A percentile compares a stretch with the other conserved stretches of the same genome.
These are phyloP conservation scores for Pyricularia grisea DNA, from an alignment of 2,329 filamentous ascomycete genomes.

Conservation along the genomic window DNA sequence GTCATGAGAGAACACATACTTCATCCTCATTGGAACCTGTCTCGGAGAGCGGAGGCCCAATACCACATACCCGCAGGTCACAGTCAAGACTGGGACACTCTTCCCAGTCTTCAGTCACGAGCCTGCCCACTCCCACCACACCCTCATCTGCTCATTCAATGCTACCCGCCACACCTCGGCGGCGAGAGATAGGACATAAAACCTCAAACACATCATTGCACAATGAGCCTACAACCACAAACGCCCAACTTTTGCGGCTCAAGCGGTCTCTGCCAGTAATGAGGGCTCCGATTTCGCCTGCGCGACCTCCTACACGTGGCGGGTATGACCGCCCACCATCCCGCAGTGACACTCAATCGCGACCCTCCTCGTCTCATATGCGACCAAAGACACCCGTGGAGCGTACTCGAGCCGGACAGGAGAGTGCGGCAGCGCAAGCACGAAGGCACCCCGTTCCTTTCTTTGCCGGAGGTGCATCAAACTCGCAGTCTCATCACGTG, in stretches of 20 bases:
- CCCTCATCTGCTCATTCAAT: constrained; percentile 43
- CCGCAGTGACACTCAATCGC: constrained; percentile 36
- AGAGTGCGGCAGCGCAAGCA: constrained; percentile 40
- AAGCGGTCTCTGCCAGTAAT: constrained; percentile 58
- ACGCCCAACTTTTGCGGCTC: constrained; percentile 52
- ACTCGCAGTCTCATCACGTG: constrained; percentile 63
- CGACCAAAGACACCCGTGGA: constrained; percentile 68
- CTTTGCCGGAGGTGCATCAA: constrained; percentile 64
- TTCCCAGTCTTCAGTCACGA: constrained; percentile 57
- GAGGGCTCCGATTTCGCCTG: constrained; percentile 39
- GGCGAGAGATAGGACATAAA: constrained; percentile 49
- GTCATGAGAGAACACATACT: constrained; percentile 57
- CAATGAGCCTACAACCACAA: constrained; percentile 55
- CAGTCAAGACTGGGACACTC: constrained; percentile 62
- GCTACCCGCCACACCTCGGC: constrained; percentile 49
- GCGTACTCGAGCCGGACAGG: constrained; percentile 38
- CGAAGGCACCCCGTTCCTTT: constrained; percentile 64
- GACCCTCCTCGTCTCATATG: constrained; percentile 37
- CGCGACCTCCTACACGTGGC: constrained; percentile 35
- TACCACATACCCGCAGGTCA: constrained; percentile 49
- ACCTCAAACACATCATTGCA: constrained; percentile 44
- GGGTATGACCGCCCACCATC: constrained; percentile 48
- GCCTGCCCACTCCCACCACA: constrained; percentile 51
- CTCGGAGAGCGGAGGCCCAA: constrained; percentile 75
- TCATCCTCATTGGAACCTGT: constrained; percentile 82